A percentile compares a stretch with the other conserved stretches of the same genome.
Conservation (phyloP, 331 rosid genomes). For the Dryas integrifolia region DNA sequence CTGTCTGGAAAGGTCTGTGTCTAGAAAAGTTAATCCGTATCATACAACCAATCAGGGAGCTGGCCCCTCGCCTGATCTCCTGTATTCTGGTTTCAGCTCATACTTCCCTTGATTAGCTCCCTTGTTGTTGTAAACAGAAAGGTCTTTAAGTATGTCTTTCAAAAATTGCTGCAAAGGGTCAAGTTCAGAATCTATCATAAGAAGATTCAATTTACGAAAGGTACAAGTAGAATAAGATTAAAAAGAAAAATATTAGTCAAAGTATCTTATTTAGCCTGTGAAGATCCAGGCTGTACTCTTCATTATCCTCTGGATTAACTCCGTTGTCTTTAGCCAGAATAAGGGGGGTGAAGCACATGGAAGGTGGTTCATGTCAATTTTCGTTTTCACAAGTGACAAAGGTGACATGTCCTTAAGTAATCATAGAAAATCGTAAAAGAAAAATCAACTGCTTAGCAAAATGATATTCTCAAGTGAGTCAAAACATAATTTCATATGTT, state of each 20-base stretch:
- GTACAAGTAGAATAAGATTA: not conserved
- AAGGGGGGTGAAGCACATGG: not conserved
- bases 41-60: conserved; percentile 27
- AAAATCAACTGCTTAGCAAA: too few species aligned
- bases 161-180: conserved; percentile 74
- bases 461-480: too few species aligned
- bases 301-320: not conserved
- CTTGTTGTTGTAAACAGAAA: conserved; percentile 82
- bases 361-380: not conserved
- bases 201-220: not conserved
- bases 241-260: not conserved
- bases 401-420: too few species aligned
- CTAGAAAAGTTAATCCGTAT: conserved; percentile 16
- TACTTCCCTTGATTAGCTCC: conserved; percentile 88
- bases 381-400: too few species aligned
- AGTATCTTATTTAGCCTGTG: not conserved
- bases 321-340: not conserved
- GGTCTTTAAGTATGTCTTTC: conserved; percentile 82
- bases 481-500: too few species aligned
- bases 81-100: conserved; percentile 88
- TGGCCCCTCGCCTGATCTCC: conserved; percentile 52
- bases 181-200: conserved; percentile 9
- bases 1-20: not conserved
- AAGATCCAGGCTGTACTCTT: not conserved
- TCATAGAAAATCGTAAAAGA: too few species aligned